phyloP scores from a whole-genome alignment of 1,139 yeast genomes.

The Entelexis sorbosivorans region DNA sequence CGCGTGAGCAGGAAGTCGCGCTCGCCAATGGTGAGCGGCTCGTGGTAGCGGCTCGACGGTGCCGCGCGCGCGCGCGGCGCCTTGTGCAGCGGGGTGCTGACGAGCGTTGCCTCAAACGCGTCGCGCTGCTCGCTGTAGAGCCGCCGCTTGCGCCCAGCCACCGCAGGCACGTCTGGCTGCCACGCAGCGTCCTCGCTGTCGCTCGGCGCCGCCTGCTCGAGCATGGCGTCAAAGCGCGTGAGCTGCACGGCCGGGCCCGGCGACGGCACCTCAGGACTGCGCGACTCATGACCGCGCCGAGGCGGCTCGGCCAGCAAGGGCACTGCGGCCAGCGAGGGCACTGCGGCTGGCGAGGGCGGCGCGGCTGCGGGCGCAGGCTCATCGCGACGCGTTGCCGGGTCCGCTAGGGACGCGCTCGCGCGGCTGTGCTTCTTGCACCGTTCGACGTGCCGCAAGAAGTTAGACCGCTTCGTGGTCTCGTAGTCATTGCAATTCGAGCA shows the following conservation, averaged over 20 bases:
- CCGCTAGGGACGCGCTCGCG: background rate
- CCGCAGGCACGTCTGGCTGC: background rate
- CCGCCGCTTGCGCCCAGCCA: background rate
- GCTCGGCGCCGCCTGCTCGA: background rate
- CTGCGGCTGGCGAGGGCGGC: too few relatives aligned
- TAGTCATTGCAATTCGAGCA: constrained; percentile 1
- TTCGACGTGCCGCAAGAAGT: constrained; percentile 8
- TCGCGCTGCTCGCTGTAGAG: background rate
- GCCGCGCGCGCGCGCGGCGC: background rate
- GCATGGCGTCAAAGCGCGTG: background rate
- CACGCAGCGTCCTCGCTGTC: background rate
- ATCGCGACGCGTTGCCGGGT: background rate
- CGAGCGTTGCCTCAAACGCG: background rate
- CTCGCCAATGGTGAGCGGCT: background rate
- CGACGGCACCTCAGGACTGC: background rate
- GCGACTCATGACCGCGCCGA: background rate
- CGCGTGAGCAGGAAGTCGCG: background rate
- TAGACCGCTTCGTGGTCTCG: constrained; percentile 2
- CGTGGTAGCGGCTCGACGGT: too few relatives aligned
- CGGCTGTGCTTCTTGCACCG: background rate
- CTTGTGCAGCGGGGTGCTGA: background rate
- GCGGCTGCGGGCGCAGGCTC: background rate
- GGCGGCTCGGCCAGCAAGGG: background rate
- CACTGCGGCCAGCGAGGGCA: too few relatives aligned
- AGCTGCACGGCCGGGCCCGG: background rate